These are phyloP conservation scores for Botrytis aclada DNA, from an alignment of 2,329 filamentous ascomycete species.

Conservation along the genomic window DNA sequence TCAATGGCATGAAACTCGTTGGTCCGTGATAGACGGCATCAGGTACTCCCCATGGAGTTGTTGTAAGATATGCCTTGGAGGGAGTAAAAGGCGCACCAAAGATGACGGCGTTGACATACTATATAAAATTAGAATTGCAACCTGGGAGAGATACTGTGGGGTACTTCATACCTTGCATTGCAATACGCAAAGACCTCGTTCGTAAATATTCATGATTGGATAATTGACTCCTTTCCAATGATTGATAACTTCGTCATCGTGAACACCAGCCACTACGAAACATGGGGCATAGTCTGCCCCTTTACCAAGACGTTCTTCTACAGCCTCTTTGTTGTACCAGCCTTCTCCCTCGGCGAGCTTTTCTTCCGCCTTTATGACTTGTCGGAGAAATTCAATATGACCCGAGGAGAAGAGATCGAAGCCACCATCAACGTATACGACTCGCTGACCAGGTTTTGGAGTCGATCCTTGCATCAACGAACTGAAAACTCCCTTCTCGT, in stretches of 20 bases:
- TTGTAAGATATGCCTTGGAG: constrained; percentile 70
- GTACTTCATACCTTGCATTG: constrained; percentile 73
- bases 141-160: neutral
- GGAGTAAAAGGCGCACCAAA: constrained; percentile 90
- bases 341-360: constrained; percentile 62
- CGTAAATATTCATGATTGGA: constrained; percentile 99
- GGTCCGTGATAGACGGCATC: constrained; percentile 93
- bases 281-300: constrained; percentile 76
- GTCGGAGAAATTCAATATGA: constrained; percentile 89
- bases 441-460: constrained; percentile 71
- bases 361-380: constrained; percentile 72
- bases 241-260: constrained; percentile 94
- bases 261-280: constrained; percentile 89
- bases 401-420: constrained; percentile 97
- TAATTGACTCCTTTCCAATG: constrained; percentile 97
- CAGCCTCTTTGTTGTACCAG: constrained; percentile 69
- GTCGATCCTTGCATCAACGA: constrained; percentile 68
- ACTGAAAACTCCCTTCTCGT: constrained; percentile 64
- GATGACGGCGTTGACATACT: constrained; percentile 85
- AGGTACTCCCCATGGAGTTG: constrained; percentile 70
- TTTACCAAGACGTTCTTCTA: constrained; percentile 57
- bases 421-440: constrained; percentile 94
- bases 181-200: constrained; percentile 89
- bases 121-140: constrained; percentile 14
- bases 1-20: constrained; percentile 67